Evolutionary conservation across 495 filamentous ascomycete genomes (phyloP).

Genomic region (Alectoria sarmentosa): DNA sequence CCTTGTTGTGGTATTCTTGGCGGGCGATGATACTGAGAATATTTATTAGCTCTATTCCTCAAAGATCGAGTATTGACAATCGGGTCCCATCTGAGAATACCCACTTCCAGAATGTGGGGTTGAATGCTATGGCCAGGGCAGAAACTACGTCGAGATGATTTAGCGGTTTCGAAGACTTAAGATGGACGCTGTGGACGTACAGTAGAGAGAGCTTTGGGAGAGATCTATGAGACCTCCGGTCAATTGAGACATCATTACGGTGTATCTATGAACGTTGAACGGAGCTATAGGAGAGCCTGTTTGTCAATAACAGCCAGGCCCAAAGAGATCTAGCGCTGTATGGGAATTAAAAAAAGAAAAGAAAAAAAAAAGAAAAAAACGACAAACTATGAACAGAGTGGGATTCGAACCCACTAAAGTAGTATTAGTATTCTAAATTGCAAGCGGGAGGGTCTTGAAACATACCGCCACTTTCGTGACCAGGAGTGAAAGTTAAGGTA

Average conservation of each 20-base stretch:
- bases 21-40: conserved; percentile 13
- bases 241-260: conserved; percentile 11
- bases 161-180: not conserved
- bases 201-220: conserved; percentile 39
- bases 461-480: no score
- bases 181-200: conserved; percentile 26
- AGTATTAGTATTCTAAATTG: no score
- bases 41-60: conserved; percentile 19
- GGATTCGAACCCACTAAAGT: no score
- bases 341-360: no score
- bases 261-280: no score
- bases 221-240: conserved; percentile 34
- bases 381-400: no score
- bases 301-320: no score
- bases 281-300: not conserved
- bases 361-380: no score
- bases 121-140: conserved; percentile 46
- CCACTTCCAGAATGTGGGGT: conserved; percentile 54
- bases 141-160: conserved; percentile 32
- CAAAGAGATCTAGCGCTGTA: no score
- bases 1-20: conserved; percentile 82
- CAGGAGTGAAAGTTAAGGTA: no score
- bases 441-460: no score
- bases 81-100: conserved; percentile 21
- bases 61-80: conserved; percentile 1